phyloP scores from a whole-genome alignment of 371 early-diverging fungal species.

The Apophysomyces sp. region DNA sequence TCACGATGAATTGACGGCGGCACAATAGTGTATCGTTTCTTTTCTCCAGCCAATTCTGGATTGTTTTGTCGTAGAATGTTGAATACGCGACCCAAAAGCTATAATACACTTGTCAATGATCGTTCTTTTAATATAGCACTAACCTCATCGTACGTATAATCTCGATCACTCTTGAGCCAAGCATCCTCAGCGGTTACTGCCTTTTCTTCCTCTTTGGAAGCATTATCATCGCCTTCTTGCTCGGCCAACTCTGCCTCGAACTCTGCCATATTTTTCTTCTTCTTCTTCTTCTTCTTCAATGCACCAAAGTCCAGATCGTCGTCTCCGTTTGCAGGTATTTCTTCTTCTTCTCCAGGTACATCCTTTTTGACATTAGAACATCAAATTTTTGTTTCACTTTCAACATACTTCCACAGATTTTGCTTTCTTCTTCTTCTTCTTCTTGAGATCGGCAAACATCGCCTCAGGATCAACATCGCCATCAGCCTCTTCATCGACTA shows the following conservation, averaged over 20 bases:
- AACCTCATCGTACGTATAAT: constrained; percentile 93
- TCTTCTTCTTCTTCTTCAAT: constrained; percentile 90
- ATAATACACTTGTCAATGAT: not conserved
- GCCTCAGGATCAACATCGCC: constrained; percentile 60
- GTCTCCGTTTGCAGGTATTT: constrained; percentile 44
- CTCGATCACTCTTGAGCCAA: constrained; percentile 89
- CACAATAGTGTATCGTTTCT: constrained; percentile 89
- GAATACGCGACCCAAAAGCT: constrained; percentile 93
- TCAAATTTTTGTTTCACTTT: not conserved
- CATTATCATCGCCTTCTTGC: constrained; percentile 63
- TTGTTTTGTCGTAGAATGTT: constrained; percentile 91
- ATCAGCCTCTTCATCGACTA: constrained; percentile 2
- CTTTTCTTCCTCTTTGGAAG: constrained; percentile 28
- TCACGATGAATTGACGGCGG: constrained; percentile 93
- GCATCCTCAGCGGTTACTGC: constrained; percentile 33
- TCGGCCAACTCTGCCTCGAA: constrained; percentile 86
- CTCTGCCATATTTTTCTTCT: constrained; percentile 88
- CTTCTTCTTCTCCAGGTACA: constrained; percentile 51
- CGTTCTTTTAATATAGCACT: not conserved
- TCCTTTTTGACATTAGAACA: constrained; percentile 11
- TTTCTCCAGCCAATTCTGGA: constrained; percentile 92
- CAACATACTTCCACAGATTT: constrained; percentile 51
- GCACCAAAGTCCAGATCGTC: constrained; percentile 80
- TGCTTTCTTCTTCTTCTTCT: constrained; percentile 91
- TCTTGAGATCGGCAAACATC: constrained; percentile 84